Evolutionary conservation across 1,284 basidiomycete genomes (phyloP), one percentile per base, ranked within the genome.

Genomic region (Ceratobasidium sp.): DNA sequence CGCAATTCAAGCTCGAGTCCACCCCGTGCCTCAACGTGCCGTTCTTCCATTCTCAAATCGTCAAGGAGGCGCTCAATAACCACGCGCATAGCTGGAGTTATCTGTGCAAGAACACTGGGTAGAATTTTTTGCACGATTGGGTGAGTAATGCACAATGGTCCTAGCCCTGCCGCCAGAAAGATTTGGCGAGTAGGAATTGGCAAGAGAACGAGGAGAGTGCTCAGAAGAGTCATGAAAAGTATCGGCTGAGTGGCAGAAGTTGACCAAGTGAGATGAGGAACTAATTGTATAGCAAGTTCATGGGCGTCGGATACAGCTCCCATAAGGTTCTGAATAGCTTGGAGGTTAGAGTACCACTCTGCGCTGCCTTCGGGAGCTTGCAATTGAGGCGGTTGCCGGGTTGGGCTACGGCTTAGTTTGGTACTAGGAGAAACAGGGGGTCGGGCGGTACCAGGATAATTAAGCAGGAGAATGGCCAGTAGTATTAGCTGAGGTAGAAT

Each of bases 261-360:
- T n/a, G 86, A 83, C 82, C 89, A 86, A n/a, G 87, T 86, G n/a
- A 88, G 82, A 79, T 87, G 86, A 13, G 84, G 86, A n/a, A 88
- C 81, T 84, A 82, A 9, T 78, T 82, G 79, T 4, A 82, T 78
- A 1, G 86, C 64, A 7, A 84, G 72, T 78, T 90, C 89, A 63
- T 89, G 84, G 0, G 81, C 80, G 78, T 92, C 91, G 12, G 89
- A 94, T 91, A 90, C 86, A 5, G 88, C 86, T 40, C 94, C 94
- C 93, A 95, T 94, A 28, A 95, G 88, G 80, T 95, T 95, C 82
- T 95, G 94, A 40, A 94, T 92, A 0, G 87, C 93, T 84, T 94
- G 93, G 1, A 95, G 86, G 80, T 94, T 95, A 0, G 91, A 91
- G 78, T 93, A 90, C 92, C 93, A 95, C 76, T 93, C 91, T 0